Base-by-base conservation (phyloP, 2,329 filamentous ascomycete species). In the Fusarium hostae region DNA sequence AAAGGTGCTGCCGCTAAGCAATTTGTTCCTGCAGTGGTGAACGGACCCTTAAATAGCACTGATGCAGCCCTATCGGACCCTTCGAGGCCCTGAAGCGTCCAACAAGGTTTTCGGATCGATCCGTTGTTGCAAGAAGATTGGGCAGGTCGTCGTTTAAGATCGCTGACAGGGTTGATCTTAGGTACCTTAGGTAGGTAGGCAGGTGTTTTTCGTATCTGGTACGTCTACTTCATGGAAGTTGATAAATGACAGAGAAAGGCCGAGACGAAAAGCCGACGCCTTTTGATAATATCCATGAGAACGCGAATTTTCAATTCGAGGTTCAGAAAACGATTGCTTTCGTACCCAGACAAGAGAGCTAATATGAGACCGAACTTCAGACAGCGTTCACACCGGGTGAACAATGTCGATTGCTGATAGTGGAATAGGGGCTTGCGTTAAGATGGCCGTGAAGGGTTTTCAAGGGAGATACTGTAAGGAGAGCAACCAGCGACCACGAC, bases 61-160 rank as follows among this genome's bases (percentile, higher is more conserved):
- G 51, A 70, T 73, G 70, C 70, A 73, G 70, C 70, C 70, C 70
- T 73, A 73, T 71, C 63, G 70, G 63, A 64, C 50, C 45, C 50
- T 54, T 45, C n/a, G 56, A 41, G 63, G 44, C 34, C 67, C 70
- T 73, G 68, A 59, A 68, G 39, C 34, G 37, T 22, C 54, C 40
- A 57, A 54, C 65, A 70, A 67, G 55, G 51, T 64, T 71, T 34
- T 62, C 63, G 59, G 70, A 59, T 73, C 52, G 63, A 68, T 67
- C 66, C 66, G 57, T 40, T 51, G 56, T 65, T 48, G 52, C 24
- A 44, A 68, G 51, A 66, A 43, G 63, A 70, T 59, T 66, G 69
- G 65, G 37, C 40, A 56, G 55, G 32, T 50, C 30, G 60, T 61
- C 61, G 59, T 41, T 52, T 62, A 57, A n/a, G 70, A 71, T 73